A percentile compares a stretch with the other conserved stretches of the same genome.
phyloP scores from a whole-genome alignment of 75 land plant genomes.

The Picea glauca region DNA sequence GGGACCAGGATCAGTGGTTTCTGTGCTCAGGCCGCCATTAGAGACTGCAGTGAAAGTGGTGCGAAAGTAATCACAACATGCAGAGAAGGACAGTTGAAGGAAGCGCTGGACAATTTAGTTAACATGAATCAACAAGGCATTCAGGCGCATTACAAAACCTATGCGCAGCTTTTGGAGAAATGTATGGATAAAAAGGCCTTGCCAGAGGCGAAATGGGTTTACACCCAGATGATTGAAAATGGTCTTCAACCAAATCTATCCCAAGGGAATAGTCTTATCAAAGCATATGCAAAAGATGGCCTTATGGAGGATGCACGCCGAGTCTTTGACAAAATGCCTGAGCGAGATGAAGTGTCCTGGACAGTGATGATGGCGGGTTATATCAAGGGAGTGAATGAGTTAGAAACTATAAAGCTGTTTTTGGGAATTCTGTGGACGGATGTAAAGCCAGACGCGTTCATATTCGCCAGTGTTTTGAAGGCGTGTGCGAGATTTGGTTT shows the following conservation, averaged over 20 bases:
- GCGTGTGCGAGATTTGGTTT: neutral
- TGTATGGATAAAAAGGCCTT: neutral
- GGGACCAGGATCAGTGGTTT: neutral
- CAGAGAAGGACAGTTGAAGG: conserved; percentile 1
- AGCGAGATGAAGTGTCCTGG: conserved; percentile 46
- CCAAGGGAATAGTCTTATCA: neutral
- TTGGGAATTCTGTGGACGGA: conserved; percentile 17
- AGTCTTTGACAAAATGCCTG: conserved; percentile 44
- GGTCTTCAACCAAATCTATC: neutral
- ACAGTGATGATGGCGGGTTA: conserved; percentile 41
- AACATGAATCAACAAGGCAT: no score
- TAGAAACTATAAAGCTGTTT: conserved; percentile 29
- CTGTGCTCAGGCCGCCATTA: neutral
- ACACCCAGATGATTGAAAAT: neutral
- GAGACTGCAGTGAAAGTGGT: neutral
- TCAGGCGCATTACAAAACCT: neutral
- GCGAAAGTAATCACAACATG: neutral
- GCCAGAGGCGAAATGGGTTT: neutral
- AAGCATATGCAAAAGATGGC: neutral
- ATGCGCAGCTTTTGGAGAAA: neutral
- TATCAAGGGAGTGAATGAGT: conserved; percentile 17
- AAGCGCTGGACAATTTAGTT: neutral
- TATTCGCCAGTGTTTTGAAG: neutral
- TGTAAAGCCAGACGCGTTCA: neutral
- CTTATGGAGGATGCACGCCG: conserved; percentile 17